phyloP scores from a whole-genome alignment of 805 yeast genomes.

The Sugiyamaella americana region DNA sequence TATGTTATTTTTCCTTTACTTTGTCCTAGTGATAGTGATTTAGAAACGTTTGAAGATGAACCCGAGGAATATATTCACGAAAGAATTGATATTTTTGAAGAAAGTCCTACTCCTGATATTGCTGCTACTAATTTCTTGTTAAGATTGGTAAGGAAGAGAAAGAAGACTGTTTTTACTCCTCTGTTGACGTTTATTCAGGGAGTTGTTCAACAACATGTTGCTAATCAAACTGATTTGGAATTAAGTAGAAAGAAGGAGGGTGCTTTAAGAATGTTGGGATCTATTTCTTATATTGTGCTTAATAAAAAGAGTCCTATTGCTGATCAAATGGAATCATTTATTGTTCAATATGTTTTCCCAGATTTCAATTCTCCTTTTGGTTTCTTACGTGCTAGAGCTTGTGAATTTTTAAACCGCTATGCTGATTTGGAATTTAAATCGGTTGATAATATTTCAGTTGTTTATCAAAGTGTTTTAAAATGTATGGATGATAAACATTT shows the following conservation, averaged over 20 bases:
- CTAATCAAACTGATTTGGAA: constrained; percentile 33
- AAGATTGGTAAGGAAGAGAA: constrained; percentile 65
- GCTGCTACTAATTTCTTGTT: constrained; percentile 72
- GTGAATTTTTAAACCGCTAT: constrained; percentile 47
- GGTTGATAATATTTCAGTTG: constrained; percentile 62
- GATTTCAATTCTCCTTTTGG: constrained; percentile 54
- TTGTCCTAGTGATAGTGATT: constrained; percentile 58
- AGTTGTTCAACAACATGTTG: constrained; percentile 34
- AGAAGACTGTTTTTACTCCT: constrained; percentile 24
- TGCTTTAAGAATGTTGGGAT: constrained; percentile 69
- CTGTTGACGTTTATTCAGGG: constrained; percentile 54
- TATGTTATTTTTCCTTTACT: constrained; percentile 73
- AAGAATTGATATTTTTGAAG: constrained; percentile 57
- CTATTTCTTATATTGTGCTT: constrained; percentile 52
- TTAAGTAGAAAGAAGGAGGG: constrained; percentile 69
- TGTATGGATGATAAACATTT: constrained; percentile 46
- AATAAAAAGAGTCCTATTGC: constrained; percentile 50
- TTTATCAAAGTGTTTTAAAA: constrained; percentile 31
- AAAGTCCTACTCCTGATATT: constrained; percentile 59
- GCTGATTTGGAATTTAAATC: constrained; percentile 55
- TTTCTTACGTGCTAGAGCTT: constrained; percentile 63
- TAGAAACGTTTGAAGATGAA: constrained; percentile 75
- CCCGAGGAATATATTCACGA: constrained; percentile 83
- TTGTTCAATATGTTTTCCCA: constrained; percentile 62
- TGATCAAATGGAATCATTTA: constrained; percentile 61